These are phyloP conservation scores for Aspergillus sp. DNA, from an alignment of 2,329 filamentous ascomycete species.

Conservation along the genomic window DNA sequence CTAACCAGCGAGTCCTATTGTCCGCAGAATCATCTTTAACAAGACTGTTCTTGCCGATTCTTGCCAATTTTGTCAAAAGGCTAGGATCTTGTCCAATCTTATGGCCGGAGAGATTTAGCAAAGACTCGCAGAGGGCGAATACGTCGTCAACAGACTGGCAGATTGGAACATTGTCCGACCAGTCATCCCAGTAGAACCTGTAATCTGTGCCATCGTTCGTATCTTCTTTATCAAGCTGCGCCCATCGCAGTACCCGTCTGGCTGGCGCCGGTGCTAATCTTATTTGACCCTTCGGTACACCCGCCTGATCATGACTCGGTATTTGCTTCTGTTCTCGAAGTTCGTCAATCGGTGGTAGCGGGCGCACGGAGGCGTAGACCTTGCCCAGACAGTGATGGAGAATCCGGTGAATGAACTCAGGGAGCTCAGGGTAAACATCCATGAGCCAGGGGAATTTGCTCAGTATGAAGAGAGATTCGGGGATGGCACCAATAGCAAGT, in stretches of 20 bases:
- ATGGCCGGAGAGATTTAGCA: slow-evolving; percentile 82
- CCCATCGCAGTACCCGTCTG: slow-evolving; percentile 77
- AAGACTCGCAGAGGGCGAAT: slow-evolving; percentile 78
- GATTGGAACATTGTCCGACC: slow-evolving; percentile 87
- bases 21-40: slow-evolving; percentile 65
- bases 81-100: slow-evolving; percentile 82
- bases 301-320: slow-evolving; percentile 62
- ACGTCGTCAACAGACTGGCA: slow-evolving; percentile 91
- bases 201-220: slow-evolving; percentile 74
- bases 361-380: slow-evolving; percentile 60
- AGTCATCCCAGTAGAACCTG: slow-evolving; percentile 96
- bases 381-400: slow-evolving; percentile 78
- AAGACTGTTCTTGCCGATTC: slow-evolving; percentile 78
- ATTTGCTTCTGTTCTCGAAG: slow-evolving; percentile 52
- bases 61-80: slow-evolving; percentile 77
- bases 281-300: slow-evolving; percentile 68
- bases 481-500: slow-evolving; percentile 85
- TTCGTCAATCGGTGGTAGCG: slow-evolving; percentile 42
- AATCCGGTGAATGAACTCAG: slow-evolving; percentile 80
- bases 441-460: slow-evolving; percentile 91
- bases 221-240: slow-evolving; percentile 75
- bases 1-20: slow-evolving; percentile 79
- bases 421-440: slow-evolving; percentile 78
- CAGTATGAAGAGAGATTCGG: slow-evolving; percentile 88
- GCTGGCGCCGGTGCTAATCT: slow-evolving; percentile 59